Evolutionary conservation across 148 eudicot genomes (phyloP).

Genomic region (Vaccinium macrocarpon): DNA sequence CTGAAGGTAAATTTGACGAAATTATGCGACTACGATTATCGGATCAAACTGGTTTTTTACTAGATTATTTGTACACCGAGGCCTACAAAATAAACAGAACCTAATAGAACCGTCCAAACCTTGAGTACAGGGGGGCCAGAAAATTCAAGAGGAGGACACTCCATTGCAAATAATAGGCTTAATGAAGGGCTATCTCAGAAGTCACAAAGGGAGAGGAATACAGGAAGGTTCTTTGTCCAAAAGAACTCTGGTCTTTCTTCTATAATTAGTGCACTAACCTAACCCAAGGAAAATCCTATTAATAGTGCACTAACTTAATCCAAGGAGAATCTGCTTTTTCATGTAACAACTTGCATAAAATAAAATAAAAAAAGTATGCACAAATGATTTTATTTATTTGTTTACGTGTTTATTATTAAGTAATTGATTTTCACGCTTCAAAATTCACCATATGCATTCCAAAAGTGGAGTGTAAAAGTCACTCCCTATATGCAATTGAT

Average conservation of each 20-base stretch:
- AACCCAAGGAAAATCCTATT: no score
- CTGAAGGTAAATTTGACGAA: neutral
- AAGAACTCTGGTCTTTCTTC: neutral
- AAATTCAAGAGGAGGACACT: neutral
- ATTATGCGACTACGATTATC: neutral
- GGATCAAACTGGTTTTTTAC: neutral
- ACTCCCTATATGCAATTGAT: no score
- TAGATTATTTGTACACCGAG: neutral
- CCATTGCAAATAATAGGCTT: neutral
- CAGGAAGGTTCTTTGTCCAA: neutral
- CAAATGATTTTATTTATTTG: no score
- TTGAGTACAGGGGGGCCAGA: neutral
- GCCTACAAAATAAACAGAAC: neutral
- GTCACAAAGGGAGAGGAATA: neutral
- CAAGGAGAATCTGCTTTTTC: no score
- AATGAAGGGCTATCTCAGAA: neutral
- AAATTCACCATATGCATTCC: no score
- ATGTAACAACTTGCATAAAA: no score
- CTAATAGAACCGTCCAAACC: neutral
- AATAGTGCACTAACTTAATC: no score
- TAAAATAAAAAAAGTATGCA: no score
- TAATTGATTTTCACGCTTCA: no score
- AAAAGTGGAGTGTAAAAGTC: no score
- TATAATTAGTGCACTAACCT: no score
- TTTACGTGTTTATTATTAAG: no score